Evolutionary conservation across 202 grass and related monocot species (phyloP), one percentile per base, ranked within the genome.

Genomic region (Schoenoplectus tabernaemontani): DNA sequence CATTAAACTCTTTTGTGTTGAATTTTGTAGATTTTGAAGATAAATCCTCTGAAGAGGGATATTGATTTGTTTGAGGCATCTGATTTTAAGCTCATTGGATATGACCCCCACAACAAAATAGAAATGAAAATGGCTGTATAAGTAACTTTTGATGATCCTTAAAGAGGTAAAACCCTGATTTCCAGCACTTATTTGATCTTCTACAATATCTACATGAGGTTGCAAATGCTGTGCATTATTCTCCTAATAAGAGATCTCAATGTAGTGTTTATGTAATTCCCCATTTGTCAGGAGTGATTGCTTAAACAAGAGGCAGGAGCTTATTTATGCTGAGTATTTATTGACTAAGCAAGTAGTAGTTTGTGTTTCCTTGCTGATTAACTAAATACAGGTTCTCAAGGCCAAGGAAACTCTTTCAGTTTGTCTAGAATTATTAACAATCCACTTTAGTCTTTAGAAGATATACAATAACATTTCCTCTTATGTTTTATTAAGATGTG

Each of bases 121-220:
- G 93, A 90, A 81, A 97, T 93, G 91, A 91, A 90, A 81, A 93
- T 97, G 89, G 91, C 93, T 46, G 33, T 91, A 41, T 93, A 85
- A 59, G 38, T 42, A 57, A 54, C 13, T 47, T 28, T 6, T 48
- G 42, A 48, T 22, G 13, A 72, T 72, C 23, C 42, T 42, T 72
- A 17, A 19, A 57, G 59, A 50, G 88, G 83, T 83, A 83, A 17
- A 20, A n/a, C 53, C 53, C 24, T n/a, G 24, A 69, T 69, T 38
- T 69, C 10, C 38, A 69, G 11, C 19, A 75, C 30, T 32, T 48
- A 4, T 78, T 48, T 4, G 9, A 51, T 16, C 51, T 16, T 59
- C 26, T 68, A 38, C 22, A n/a, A n/a, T 43, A 17, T 68, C 38
- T 42, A 66, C 63, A 66, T 66, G 37, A n/a, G 37, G 9, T 36